phyloP scores from a whole-genome alignment of 495 filamentous ascomycete genomes.

The Penicillium pancosmium region DNA sequence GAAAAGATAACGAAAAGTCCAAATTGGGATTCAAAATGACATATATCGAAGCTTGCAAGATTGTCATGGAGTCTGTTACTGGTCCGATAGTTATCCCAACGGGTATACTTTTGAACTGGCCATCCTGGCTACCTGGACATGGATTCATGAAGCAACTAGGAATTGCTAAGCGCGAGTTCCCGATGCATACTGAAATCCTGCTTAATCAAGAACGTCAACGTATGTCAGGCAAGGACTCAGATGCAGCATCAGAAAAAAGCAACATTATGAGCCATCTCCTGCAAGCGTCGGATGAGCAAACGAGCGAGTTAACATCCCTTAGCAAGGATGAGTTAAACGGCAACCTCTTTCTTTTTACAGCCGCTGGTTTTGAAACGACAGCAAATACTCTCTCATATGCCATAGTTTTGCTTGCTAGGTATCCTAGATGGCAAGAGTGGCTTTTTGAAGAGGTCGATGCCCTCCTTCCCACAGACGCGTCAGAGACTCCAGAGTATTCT shows the following conservation, averaged over 20 bases:
- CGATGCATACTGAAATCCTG: not conserved
- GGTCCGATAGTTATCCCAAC: slow-evolving; percentile 1
- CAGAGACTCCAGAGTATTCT: slow-evolving; percentile 17
- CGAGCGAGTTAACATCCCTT: not conserved
- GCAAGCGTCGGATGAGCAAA: slow-evolving; percentile 1
- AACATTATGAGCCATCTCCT: slow-evolving; percentile 8
- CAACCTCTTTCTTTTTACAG: slow-evolving; percentile 57
- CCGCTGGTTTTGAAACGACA: slow-evolving; percentile 59
- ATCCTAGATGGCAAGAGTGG: slow-evolving; percentile 53
- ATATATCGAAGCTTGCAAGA: not conserved
- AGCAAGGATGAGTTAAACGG: slow-evolving; percentile 41
- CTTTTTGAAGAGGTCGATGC: slow-evolving; percentile 44
- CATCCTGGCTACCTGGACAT: slow-evolving; percentile 3
- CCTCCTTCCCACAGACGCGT: slow-evolving; percentile 9
- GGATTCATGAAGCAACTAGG: not conserved
- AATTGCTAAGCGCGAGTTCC: slow-evolving; percentile 2
- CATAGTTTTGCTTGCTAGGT: slow-evolving; percentile 47
- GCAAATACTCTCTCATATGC: slow-evolving; percentile 54
- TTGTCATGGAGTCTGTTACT: slow-evolving; percentile 2
- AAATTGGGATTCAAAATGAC: slow-evolving; percentile 1
- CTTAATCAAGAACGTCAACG: slow-evolving; percentile 1
- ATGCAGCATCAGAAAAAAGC: not conserved
- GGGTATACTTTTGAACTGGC: not conserved
- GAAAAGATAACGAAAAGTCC: not conserved
- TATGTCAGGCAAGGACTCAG: not conserved